Evolutionary conservation across 495 filamentous ascomycete genomes (phyloP).

Genomic region (Penicillium paxilli): DNA sequence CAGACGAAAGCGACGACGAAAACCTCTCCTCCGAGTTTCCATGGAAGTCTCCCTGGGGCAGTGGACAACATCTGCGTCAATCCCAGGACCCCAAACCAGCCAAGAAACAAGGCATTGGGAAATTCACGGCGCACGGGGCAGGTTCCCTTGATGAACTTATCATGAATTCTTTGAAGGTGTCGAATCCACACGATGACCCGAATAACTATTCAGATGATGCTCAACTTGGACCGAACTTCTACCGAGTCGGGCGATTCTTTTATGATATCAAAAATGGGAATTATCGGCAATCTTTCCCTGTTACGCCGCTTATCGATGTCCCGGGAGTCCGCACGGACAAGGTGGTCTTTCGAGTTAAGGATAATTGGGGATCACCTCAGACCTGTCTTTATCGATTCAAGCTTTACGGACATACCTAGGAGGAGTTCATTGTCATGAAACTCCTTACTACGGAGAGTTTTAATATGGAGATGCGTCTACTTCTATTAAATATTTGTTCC

Average conservation of each 20-base stretch:
- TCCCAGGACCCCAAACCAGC: neutral
- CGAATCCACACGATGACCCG: constrained; percentile 27
- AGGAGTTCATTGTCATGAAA: neutral
- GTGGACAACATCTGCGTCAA: neutral
- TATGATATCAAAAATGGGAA: constrained; percentile 39
- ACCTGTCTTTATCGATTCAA: constrained; percentile 51
- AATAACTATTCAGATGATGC: constrained; percentile 35
- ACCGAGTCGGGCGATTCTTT: constrained; percentile 44
- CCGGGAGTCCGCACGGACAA: constrained; percentile 38
- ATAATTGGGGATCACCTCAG: constrained; percentile 46
- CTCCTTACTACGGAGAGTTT: neutral
- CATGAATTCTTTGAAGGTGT: constrained; percentile 30
- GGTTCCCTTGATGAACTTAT: constrained; percentile 31
- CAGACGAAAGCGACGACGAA: neutral
- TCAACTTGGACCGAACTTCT: constrained; percentile 34
- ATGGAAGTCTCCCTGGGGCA: neutral
- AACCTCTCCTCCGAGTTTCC: neutral
- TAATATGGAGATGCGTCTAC: neutral
- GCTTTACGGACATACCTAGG: constrained; percentile 41
- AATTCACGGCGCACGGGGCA: constrained; percentile 2
- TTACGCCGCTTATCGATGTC: constrained; percentile 37
- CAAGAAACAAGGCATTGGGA: constrained; percentile 12
- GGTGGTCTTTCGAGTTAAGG: constrained; percentile 45
- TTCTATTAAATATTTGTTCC: neutral
- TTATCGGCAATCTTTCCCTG: constrained; percentile 36